Evolutionary conservation across 2,329 filamentous ascomycete genomes (phyloP), one percentile per base, ranked within the genome.

Genomic region (Rhytidhysteron rufulum): DNA sequence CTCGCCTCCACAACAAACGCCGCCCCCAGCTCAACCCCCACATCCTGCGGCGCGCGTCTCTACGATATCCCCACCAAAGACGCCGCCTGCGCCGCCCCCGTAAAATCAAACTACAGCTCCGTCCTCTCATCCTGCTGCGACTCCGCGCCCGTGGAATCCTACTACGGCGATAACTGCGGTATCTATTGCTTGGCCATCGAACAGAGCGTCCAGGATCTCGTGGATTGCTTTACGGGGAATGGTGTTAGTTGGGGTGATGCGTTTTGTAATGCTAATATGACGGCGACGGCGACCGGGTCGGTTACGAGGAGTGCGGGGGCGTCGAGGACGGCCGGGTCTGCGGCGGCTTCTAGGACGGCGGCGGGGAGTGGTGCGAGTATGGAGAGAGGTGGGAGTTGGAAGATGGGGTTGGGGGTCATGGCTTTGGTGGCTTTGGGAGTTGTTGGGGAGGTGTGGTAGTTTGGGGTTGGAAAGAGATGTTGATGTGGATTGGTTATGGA

Each of bases 341-440:
- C 32, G 32, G 21, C 15, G 32, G 9, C 9, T 18, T 7, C 15
- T 5, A 15, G 10, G 32, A 17, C 10, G 32, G 18, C 9, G 32
- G 18, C 11, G 32, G 32, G 8, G 32, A 18, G 15, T 15, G 32
- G 15, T 9, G 15, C 8, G 32, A 18, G 30, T 17, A 16, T 8
- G 30, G 9, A 7, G 30, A 32, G 16, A 15, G 30, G 11, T 7
- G 30, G 7, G 30, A n/a, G 9, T 29, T 13, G 8, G 30, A 17
- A n/a, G 30, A 13, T 32, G 30, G 30, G 30, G 33, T 58, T 57
- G 3, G 59, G 59, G 11, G 46, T 59, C n/a, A n/a, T n/a, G n/a
- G n/a, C n/a, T 8, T 60, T 49, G 13, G 24, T 27, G 24, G 24
- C 13, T 27, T 27, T 7, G 24, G 24, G 7, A 8, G 24, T 27